Conservation (phyloP, 1,284 basidiomycete species). For the Microbotryum silenes-acaulis region DNA sequence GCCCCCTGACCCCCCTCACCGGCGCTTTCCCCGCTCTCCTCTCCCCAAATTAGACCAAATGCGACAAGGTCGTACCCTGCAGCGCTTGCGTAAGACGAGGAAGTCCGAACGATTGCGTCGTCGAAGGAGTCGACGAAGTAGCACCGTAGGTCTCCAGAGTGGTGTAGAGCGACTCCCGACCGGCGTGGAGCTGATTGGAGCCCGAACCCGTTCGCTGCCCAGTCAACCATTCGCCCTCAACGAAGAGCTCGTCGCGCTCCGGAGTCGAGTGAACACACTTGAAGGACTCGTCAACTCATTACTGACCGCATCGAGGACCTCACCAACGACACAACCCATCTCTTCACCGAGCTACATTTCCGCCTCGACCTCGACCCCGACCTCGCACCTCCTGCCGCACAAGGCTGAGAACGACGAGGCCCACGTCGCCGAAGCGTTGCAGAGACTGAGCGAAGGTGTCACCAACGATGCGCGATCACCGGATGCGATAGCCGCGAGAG, state of each 20-base stretch:
- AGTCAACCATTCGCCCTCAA: constrained; percentile 5
- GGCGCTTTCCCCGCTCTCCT: too few species aligned
- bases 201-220: neutral
- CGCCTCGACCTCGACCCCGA: too few species aligned
- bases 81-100: constrained; percentile 1
- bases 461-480: too few species aligned
- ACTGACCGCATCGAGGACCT: neutral
- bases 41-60: neutral
- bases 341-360: neutral
- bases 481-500: too few species aligned
- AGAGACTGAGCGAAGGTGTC: constrained; percentile 1
- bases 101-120: neutral
- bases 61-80: constrained; percentile 4
- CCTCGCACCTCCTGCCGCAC: too few species aligned
- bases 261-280: neutral
- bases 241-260: constrained; percentile 2
- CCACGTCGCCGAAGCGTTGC: constrained; percentile 3
- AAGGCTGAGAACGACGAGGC: constrained; percentile 1
- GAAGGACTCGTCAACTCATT: neutral
- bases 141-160: neutral
- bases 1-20: too few species aligned
- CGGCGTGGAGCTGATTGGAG: too few species aligned
- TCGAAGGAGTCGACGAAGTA: neutral
- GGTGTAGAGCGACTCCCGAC: neutral
- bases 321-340: neutral